Base-by-base conservation (phyloP, 31 red algal genomes). In the Odonthalia washingtoniensis region DNA sequence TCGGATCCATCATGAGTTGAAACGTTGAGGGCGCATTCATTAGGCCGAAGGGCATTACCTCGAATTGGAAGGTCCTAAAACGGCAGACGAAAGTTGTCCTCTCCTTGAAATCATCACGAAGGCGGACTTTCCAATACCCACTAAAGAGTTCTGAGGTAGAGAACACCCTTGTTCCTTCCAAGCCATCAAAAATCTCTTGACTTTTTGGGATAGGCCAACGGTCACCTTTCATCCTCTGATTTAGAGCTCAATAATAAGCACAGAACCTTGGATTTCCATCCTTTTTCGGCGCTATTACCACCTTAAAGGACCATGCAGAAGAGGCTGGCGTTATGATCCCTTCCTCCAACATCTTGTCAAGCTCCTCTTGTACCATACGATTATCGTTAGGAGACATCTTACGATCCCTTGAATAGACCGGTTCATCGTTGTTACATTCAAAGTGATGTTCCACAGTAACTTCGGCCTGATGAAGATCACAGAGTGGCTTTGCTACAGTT, bases 11-110 rank as follows among this genome's bases (percentile, higher is more conserved):
- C n/a, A n/a, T n/a, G n/a, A n/a, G n/a, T n/a, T n/a, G n/a, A n/a
- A n/a, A n/a, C n/a, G n/a, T n/a, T n/a, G n/a, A n/a, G n/a, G n/a
- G n/a, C n/a, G n/a, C n/a, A n/a, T n/a, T n/a, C n/a, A n/a, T n/a
- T 83, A 78, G 46, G 37, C 84, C 84, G 61, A 78, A 78, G 0
- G 84, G 84, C 12, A 87, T 72, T 4, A 72, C 46, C 73, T 78
- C 49, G 53, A 43, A 87, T 24, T 60, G 42, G 33, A 36, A 87
- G 21, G 40, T 53, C n/a, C 73, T 72, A 1, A 46, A 44, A 12
- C 52, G 74, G 21, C 45, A 78, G 27, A 62, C 46, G 28, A 87
- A 78, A 24, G 30, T 77, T 74, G 70, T 77, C 5, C 36, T 40
- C 0, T 60, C 30, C 4, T 76, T 77, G 16, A 33, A 39, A 24